phyloP scores from a whole-genome alignment of 495 filamentous ascomycete genomes.

The Hamigera avellanea region DNA sequence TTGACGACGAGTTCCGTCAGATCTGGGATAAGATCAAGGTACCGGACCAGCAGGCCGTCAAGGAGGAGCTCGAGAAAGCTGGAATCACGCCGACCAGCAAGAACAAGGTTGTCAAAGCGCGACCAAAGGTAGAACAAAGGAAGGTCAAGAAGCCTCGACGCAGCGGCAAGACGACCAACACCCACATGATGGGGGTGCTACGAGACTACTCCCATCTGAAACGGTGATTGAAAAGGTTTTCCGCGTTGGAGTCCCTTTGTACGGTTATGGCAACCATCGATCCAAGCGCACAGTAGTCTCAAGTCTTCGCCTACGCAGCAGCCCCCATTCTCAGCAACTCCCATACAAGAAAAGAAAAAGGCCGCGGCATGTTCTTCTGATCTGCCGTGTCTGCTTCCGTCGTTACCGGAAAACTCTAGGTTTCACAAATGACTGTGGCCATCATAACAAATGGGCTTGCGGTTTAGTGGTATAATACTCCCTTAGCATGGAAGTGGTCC shows the following conservation, averaged over 20 bases:
- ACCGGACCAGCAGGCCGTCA: slow-evolving; percentile 62
- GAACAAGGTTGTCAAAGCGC: slow-evolving; percentile 47
- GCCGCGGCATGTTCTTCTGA: too few species aligned
- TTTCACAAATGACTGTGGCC: too few species aligned
- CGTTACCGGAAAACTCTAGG: too few species aligned
- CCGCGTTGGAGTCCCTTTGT: too few species aligned
- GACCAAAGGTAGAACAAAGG: slow-evolving; percentile 43
- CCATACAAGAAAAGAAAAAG: too few species aligned
- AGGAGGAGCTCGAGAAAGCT: slow-evolving; percentile 57
- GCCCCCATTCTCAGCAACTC: too few species aligned
- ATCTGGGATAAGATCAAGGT: slow-evolving; percentile 78
- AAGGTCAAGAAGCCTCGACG: slow-evolving; percentile 56
- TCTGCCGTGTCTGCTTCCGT: too few species aligned
- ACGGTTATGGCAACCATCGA: too few species aligned
- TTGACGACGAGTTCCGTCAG: slow-evolving; percentile 70
- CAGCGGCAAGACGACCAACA: slow-evolving; percentile 80
- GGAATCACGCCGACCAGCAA: slow-evolving; percentile 74
- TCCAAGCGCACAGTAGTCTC: too few species aligned
- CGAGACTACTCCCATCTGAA: slow-evolving; percentile 69
- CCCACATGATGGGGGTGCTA: slow-evolving; percentile 80
- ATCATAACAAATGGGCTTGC: slow-evolving; percentile 6
- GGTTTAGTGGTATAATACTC: slow-evolving; percentile 36
- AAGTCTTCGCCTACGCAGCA: too few species aligned
- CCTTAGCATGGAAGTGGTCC: slow-evolving; percentile 42
- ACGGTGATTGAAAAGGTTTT: slow-evolving; percentile 13